Percentiles rank a stretch among this genome's conserved stretches.
phyloP scores from a whole-genome alignment of 2,329 filamentous ascomycete species.

The Microsporum ferrugineum region DNA sequence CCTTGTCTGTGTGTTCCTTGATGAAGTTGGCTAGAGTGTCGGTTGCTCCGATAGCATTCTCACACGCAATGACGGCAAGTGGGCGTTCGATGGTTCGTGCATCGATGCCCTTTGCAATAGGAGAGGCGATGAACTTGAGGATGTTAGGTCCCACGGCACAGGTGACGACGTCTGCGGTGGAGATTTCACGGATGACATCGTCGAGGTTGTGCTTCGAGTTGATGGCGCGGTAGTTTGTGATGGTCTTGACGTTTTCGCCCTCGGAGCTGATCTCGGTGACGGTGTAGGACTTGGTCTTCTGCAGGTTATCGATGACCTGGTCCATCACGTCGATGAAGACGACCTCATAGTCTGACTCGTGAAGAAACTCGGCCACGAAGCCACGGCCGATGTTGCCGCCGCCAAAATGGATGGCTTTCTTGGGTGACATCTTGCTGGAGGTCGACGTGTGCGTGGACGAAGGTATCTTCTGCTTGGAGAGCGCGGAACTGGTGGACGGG shows the following conservation, averaged over 20 bases:
- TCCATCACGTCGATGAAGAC: slow-evolving; percentile 94
- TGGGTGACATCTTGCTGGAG: slow-evolving; percentile 4
- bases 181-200: slow-evolving; percentile 73
- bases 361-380: slow-evolving; percentile 82
- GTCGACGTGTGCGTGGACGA: background rate
- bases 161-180: slow-evolving; percentile 79
- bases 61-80: slow-evolving; percentile 87
- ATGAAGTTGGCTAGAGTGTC: slow-evolving; percentile 76
- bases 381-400: slow-evolving; percentile 79
- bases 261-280: slow-evolving; percentile 87
- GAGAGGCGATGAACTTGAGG: slow-evolving; percentile 88
- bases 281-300: slow-evolving; percentile 64
- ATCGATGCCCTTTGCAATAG: slow-evolving; percentile 89
- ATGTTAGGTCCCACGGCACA: slow-evolving; percentile 95
- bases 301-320: slow-evolving; percentile 65
- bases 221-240: slow-evolving; percentile 93
- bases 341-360: slow-evolving; percentile 90
- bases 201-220: slow-evolving; percentile 81
- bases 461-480: background rate
- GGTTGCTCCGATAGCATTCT: slow-evolving; percentile 93
- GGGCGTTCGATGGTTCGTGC: slow-evolving; percentile 54
- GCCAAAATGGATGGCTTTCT: slow-evolving; percentile 71
- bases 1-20: slow-evolving; percentile 59
- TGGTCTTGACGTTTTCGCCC: slow-evolving; percentile 66
- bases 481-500: background rate